These are phyloP conservation scores for Xylogone sp. DNA, from an alignment of 2,329 filamentous ascomycete genomes.

Conservation along the genomic window DNA sequence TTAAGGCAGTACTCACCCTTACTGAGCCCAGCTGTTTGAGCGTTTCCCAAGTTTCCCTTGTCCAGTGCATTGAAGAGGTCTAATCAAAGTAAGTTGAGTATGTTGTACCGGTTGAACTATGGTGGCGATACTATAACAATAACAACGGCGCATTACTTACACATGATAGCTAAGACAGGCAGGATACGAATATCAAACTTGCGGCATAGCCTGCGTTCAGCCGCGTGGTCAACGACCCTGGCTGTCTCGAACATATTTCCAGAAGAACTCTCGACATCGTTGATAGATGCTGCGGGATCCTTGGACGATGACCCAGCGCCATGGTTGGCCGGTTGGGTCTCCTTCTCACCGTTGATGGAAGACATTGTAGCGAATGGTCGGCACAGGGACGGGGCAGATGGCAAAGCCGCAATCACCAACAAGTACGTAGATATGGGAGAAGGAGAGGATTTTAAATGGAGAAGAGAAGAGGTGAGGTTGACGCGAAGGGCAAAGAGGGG, in stretches of 20 bases:
- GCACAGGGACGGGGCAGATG: no score
- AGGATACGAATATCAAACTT: slow-evolving; percentile 53
- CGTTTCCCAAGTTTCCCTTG: slow-evolving; percentile 52
- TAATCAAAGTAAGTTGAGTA: slow-evolving; percentile 12
- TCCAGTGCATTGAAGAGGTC: slow-evolving; percentile 45
- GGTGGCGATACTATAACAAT: not conserved
- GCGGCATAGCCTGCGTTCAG: slow-evolving; percentile 47
- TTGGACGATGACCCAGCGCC: no score
- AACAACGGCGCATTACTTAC: no score
- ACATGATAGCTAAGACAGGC: slow-evolving; percentile 52
- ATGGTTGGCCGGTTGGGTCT: no score
- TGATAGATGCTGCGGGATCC: not conserved
- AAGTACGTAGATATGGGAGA: no score
- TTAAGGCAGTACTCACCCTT: slow-evolving; percentile 26
- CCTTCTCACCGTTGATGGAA: no score
- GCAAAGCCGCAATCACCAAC: no score
- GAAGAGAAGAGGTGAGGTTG: no score
- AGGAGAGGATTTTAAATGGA: no score
- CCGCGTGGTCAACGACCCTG: slow-evolving; percentile 33
- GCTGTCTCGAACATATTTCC: slow-evolving; percentile 7
- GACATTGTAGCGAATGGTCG: no score
- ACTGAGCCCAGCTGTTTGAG: slow-evolving; percentile 49
- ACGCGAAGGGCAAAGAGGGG: no score
- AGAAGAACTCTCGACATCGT: not conserved
- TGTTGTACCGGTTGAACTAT: not conserved